Percentiles rank a stretch among this genome's conserved stretches.
Evolutionary conservation across 1,284 basidiomycete species (phyloP).

Genomic region (Ceratobasidium sp.): DNA sequence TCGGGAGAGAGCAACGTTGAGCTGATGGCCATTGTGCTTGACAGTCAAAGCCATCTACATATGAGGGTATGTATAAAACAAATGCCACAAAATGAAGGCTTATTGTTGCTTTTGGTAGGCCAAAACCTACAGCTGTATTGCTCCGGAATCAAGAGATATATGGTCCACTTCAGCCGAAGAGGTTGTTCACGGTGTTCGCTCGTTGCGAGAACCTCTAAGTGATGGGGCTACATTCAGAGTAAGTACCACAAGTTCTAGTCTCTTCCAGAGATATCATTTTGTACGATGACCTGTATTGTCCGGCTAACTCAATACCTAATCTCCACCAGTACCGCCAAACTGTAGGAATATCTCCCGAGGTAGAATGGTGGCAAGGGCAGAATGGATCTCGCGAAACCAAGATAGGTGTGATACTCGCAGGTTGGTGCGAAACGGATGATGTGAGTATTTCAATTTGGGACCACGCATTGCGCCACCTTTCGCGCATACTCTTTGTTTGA

Average conservation of each 20-base stretch:
- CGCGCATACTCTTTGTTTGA: not conserved
- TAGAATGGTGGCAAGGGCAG: constrained; percentile 35
- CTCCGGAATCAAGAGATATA: constrained; percentile 31
- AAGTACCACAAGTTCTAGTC: too few relatives aligned
- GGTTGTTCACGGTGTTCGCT: constrained; percentile 21
- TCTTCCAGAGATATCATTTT: not conserved
- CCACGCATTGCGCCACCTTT: constrained; percentile 2
- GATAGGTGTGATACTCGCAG: constrained; percentile 29
- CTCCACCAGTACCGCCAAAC: constrained; percentile 22
- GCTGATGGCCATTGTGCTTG: constrained; percentile 25
- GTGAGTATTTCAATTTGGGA: not conserved
- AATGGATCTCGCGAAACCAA: constrained; percentile 22
- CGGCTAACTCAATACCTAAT: not conserved
- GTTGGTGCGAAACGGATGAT: constrained; percentile 34
- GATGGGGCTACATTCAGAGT: constrained; percentile 33
- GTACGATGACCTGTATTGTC: not conserved
- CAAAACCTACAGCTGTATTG: constrained; percentile 33
- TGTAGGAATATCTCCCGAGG: constrained; percentile 12
- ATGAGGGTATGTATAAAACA: not conserved
- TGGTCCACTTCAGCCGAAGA: constrained; percentile 35
- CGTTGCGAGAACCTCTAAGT: constrained; percentile 17
- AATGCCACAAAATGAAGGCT: too few relatives aligned
- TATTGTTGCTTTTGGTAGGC: not conserved
- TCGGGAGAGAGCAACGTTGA: constrained; percentile 38
- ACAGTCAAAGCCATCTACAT: not conserved